Percentiles rank a stretch among this genome's conserved stretches.
Conservation (phyloP, 495 filamentous ascomycete genomes). For the Hypoxylon intermedium region DNA sequence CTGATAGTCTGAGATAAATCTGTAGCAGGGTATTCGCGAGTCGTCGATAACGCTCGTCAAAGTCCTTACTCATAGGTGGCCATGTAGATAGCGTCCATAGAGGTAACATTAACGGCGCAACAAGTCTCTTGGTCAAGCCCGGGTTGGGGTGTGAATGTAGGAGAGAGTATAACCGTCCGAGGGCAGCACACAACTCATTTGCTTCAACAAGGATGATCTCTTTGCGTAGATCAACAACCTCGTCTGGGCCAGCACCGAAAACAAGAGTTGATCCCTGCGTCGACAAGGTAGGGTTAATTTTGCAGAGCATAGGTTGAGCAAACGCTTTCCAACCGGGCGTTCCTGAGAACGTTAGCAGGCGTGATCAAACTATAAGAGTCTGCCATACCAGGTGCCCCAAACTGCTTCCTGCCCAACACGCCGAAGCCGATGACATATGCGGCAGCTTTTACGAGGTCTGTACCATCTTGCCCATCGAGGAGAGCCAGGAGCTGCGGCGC, state of each 20-base stretch:
- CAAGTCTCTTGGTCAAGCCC: slow-evolving; percentile 71
- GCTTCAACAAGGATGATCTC: slow-evolving; percentile 51
- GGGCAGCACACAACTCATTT: slow-evolving; percentile 52
- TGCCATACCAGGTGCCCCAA: slow-evolving; percentile 67
- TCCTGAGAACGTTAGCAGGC: slow-evolving; percentile 43
- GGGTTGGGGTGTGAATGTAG: slow-evolving; percentile 74
- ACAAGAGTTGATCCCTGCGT: slow-evolving; percentile 18
- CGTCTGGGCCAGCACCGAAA: slow-evolving; percentile 36
- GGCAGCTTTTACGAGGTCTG: slow-evolving; percentile 69
- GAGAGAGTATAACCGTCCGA: slow-evolving; percentile 65
- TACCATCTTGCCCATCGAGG: slow-evolving; percentile 69
- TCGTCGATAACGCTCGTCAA: slow-evolving; percentile 44
- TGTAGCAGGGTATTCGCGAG: slow-evolving; percentile 53
- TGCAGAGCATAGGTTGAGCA: slow-evolving; percentile 67
- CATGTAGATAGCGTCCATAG: slow-evolving; percentile 73
- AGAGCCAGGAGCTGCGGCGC: slow-evolving; percentile 71
- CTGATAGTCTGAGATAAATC: slow-evolving; percentile 54
- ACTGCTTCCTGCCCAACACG: slow-evolving; percentile 69
- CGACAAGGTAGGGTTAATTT: slow-evolving; percentile 62
- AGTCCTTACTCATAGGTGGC: slow-evolving; percentile 35
- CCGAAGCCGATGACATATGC: slow-evolving; percentile 78
- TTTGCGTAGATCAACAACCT: slow-evolving; percentile 50
- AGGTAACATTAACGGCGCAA: slow-evolving; percentile 68
- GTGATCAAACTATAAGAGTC: background rate
- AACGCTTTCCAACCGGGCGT: slow-evolving; percentile 74